A percentile compares a stretch with the other conserved stretches of the same genome.
Conservation (phyloP, 495 filamentous ascomycete genomes). For the Bombardia bombarda region DNA sequence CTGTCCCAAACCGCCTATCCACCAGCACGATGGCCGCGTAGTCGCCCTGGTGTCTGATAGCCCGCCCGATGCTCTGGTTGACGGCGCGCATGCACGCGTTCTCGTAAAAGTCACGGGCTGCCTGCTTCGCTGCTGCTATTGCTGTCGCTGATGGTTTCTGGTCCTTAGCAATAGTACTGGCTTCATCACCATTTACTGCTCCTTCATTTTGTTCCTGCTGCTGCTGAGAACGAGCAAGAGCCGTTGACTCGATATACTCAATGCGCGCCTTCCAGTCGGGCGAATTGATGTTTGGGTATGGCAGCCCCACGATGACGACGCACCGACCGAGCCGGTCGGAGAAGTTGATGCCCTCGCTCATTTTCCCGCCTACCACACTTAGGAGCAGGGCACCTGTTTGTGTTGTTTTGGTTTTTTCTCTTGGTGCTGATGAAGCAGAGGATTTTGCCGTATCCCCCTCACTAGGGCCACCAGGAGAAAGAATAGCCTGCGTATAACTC, state of each 20-base stretch:
- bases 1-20: constrained; percentile 64
- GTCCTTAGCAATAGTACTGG: too few relatives aligned
- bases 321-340: constrained; percentile 83
- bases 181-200: too few relatives aligned
- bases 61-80: constrained; percentile 91
- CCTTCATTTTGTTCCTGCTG: too few relatives aligned
- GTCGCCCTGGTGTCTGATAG: constrained; percentile 79
- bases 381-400: constrained; percentile 65
- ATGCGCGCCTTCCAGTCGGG: constrained; percentile 90
- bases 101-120: constrained; percentile 78
- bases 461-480: constrained; percentile 13
- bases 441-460: too few relatives aligned
- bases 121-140: constrained; percentile 47
- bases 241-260: constrained; percentile 68
- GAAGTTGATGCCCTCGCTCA: constrained; percentile 98
- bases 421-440: too few relatives aligned
- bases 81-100: constrained; percentile 95
- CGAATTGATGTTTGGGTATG: constrained; percentile 85
- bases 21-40: constrained; percentile 86
- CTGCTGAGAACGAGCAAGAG: constrained; percentile 20
- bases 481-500: constrained; percentile 63
- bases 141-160: too few relatives aligned
- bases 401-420: too few relatives aligned
- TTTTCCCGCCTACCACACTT: constrained; percentile 90
- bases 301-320: constrained; percentile 81